These are phyloP conservation scores for Candida germanica DNA, from an alignment of 805 yeast species.

Conservation along the genomic window DNA sequence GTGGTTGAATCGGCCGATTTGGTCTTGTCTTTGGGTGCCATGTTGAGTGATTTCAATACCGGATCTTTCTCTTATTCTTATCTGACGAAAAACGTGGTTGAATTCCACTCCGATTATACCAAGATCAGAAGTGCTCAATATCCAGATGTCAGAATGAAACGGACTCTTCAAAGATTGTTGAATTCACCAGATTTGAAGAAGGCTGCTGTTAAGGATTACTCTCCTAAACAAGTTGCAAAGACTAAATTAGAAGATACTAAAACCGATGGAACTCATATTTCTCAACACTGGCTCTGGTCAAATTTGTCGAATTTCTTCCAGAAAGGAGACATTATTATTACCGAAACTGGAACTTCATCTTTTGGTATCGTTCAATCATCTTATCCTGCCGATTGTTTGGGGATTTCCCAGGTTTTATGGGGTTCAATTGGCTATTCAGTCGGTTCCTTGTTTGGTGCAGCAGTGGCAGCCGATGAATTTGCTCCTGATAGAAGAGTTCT, in stretches of 20 bases:
- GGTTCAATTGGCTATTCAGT: constrained; percentile 37
- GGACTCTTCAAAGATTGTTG: constrained; percentile 24
- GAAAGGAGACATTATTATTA: constrained; percentile 30
- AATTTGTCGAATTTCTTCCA: constrained; percentile 24
- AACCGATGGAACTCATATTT: constrained; percentile 11
- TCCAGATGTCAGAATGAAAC: constrained; percentile 72
- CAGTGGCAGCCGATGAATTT: constrained; percentile 29
- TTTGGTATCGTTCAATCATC: constrained; percentile 33
- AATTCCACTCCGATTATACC: constrained; percentile 75
- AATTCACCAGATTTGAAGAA: constrained; percentile 5
- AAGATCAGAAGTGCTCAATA: constrained; percentile 67
- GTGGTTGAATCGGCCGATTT: constrained; percentile 46
- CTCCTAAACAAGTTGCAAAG: constrained; percentile 13
- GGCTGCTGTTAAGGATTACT: constrained; percentile 11
- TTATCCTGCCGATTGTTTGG: constrained; percentile 28
- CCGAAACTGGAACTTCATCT: constrained; percentile 37
- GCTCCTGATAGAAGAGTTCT: constrained; percentile 34
- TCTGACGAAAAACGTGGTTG: constrained; percentile 71
- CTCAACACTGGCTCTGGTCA: constrained; percentile 33
- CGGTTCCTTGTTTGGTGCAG: constrained; percentile 35
- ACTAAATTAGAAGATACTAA: constrained; percentile 14
- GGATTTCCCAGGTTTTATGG: constrained; percentile 35
- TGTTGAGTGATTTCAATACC: constrained; percentile 85
- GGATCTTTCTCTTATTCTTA: constrained; percentile 80
- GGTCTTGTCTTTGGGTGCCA: constrained; percentile 75